Evolutionary conservation across 305 asterid species (phyloP), one percentile per base, ranked within the genome.

Genomic region (Fraxinus greggii): DNA sequence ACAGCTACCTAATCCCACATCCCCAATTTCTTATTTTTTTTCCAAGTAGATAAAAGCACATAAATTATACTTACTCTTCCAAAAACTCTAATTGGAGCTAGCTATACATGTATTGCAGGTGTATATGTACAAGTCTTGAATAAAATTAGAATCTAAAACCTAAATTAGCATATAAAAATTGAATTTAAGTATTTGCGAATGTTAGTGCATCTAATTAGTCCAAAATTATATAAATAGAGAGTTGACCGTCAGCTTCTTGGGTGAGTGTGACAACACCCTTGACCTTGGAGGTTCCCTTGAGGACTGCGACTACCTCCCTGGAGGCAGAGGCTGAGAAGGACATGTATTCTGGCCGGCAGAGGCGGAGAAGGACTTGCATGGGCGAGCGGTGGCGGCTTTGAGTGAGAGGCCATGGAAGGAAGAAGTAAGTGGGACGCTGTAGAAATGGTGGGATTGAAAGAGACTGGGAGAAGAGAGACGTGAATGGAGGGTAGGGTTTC

Each of bases 261-360:
- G 93, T 83, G 79, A 95, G 98, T 79, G 92, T 93, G 82, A 89
- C 98, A 33, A 96, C 97, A 51, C 99, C 99, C 88, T 94, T 98
- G 77, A 94, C 98, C 17, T 21, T 8, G 61, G 99, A 89, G 42
- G 86, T 86, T 7, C 99, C 99, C 65, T 92, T 95, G 78, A 95
- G 97, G 36, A 95, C 95, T 56, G 98, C 91, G 35, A 95, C 99
- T 35, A 92, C 98, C 79, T 94, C 94, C 84, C 90, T 95, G 86
- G 94, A 15, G 85, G 98, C 89, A 72, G 75, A 29, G 40, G 98
- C 87, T n/a, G n/a, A n/a, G n/a, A n/a, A n/a, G n/a, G n/a, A n/a
- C n/a, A n/a, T n/a, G n/a, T n/a, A n/a, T n/a, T n/a, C n/a, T n/a
- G n/a, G n/a, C n/a, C n/a, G n/a, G n/a, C n/a, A n/a, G n/a, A n/a